Base-by-base conservation (phyloP, 2,329 filamentous ascomycete genomes). In the Emmonsiellopsis sp. region DNA sequence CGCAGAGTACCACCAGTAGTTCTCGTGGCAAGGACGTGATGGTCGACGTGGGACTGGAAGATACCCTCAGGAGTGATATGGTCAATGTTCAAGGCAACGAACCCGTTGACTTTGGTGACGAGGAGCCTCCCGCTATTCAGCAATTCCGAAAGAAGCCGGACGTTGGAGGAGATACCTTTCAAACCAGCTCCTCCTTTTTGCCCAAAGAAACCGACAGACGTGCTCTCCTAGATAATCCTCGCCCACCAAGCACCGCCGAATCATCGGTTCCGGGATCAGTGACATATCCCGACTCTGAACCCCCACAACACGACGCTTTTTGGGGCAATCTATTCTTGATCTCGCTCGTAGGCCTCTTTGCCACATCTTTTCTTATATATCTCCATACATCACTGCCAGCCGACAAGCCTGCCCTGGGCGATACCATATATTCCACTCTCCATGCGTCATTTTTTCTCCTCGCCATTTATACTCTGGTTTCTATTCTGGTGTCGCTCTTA, bases 281-380 rank as follows among this genome's bases (percentile, higher is more conserved):
- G 34, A 76, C 81, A 26, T 73, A 79, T 9, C 74, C 81, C 4
- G 79, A 84, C 41, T 78, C 79, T 49, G 86, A 91, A 63, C 79
- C 87, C 20, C 89, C 89, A 55, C 79, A 81, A 49, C 89, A 97
- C 67, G 93, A 98, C 69, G 78, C 85, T 5, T 95, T 97, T 72
- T 98, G 93, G 78, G 89, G 87, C 3, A 91, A 89, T 71, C 78
- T 96, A 43, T 98, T 91, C 67, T 73, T 95, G 47, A 93, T 97
- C 62, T 84, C 84, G 35, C 74, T 95, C 51, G 90, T 88, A 45
- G 86, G 86, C 40, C 80, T 97, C 65, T 81, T 97, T 63, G 87
- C 92, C 10, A 92, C 90, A 0, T 94, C 90, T 63, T 84, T 95
- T 58, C 78, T 98, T 11, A 86, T 95, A 26, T 94, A 87, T 76